Base-by-base conservation (phyloP, 192 early-diverging fungal species). In the Backusella tarrabulga region DNA sequence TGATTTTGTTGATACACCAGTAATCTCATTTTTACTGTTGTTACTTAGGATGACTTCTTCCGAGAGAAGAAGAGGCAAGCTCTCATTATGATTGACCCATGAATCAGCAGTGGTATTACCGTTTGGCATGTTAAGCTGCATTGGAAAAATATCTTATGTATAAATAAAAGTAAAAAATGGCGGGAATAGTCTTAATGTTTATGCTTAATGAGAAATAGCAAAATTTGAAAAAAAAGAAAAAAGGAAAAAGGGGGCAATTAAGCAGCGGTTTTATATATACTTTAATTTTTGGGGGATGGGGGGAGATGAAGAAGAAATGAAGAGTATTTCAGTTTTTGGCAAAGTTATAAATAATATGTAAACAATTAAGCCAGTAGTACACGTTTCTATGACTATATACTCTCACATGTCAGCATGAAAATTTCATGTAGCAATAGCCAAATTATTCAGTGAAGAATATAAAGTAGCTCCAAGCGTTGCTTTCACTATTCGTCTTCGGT, bases 231-330 rank as follows among this genome's bases (percentile, higher is more conserved):
- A 60, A 60, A 23, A 54, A 54, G 11, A 26, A 60, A 63, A 29
- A 63, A 23, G 7, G 12, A 23, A 60, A 60, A 26, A 60, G 56
- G 56, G 23, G 9, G 23, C 3, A 26, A 60, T 26, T 60, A 60
- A 21, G 52, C 52, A 56, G 23, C 52, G 23, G 52, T 56, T 21
- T 19, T 56, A 21, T 56, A 56, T 56, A 56, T 56, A 56, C 54
- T 56, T 56, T 56, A 56, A 56, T 56, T 56, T 56, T 56, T 56
- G 54, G 54, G 54, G 54, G 54, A 23, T 56, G 54, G 54, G 54
- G 54, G 54, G 54, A 56, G 54, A 21, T 11, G n/a, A 56, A 56
- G 54, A 21, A 5, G 42, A 21, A 56, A 21, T 8, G 19, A 56
- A 56, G 21, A 9, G 9, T 21, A 21, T 3, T 56, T 56, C 54